Evolutionary conservation across 768 basidiomycete genomes (phyloP).

Genomic region (Tephrocybe sp.): DNA sequence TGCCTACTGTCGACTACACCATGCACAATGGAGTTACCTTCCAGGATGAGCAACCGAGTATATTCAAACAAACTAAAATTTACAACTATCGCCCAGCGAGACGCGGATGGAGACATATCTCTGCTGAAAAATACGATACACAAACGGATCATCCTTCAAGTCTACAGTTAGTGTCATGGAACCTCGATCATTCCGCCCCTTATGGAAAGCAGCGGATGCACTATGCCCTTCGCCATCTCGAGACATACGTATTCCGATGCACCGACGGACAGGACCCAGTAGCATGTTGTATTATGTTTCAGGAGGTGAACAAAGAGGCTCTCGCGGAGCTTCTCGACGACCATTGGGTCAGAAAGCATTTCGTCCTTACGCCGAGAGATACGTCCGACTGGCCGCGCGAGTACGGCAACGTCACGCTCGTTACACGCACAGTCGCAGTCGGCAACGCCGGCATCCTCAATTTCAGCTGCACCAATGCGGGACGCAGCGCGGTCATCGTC

Average conservation of each 20-base stretch:
- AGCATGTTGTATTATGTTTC: slow-evolving; percentile 66
- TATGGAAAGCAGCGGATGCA: slow-evolving; percentile 43
- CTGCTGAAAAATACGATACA: slow-evolving; percentile 30
- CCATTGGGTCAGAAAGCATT: slow-evolving; percentile 64
- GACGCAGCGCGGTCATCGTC: slow-evolving; percentile 57
- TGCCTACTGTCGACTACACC: too few species aligned
- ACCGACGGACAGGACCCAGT: slow-evolving; percentile 45
- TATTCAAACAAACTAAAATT: slow-evolving; percentile 28
- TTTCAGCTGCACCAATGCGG: slow-evolving; percentile 50
- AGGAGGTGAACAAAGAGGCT: slow-evolving; percentile 56
- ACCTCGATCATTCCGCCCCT: slow-evolving; percentile 51
- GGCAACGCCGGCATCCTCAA: slow-evolving; percentile 48
- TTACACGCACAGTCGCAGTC: slow-evolving; percentile 56
- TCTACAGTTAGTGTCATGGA: slow-evolving; percentile 70
- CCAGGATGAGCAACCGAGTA: slow-evolving; percentile 24
- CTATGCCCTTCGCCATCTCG: slow-evolving; percentile 54
- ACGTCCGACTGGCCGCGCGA: slow-evolving; percentile 55
- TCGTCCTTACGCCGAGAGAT: slow-evolving; percentile 56
- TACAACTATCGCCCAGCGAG: slow-evolving; percentile 42
- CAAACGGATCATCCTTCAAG: slow-evolving; percentile 26
- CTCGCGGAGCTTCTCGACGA: slow-evolving; percentile 51
- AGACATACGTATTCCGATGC: slow-evolving; percentile 50
- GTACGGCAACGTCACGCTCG: slow-evolving; percentile 74
- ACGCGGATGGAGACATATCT: slow-evolving; percentile 46
- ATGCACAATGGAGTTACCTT: slow-evolving; percentile 13